Base-by-base conservation (phyloP, 352 stramenopile species). In the Peronospora destructor region DNA sequence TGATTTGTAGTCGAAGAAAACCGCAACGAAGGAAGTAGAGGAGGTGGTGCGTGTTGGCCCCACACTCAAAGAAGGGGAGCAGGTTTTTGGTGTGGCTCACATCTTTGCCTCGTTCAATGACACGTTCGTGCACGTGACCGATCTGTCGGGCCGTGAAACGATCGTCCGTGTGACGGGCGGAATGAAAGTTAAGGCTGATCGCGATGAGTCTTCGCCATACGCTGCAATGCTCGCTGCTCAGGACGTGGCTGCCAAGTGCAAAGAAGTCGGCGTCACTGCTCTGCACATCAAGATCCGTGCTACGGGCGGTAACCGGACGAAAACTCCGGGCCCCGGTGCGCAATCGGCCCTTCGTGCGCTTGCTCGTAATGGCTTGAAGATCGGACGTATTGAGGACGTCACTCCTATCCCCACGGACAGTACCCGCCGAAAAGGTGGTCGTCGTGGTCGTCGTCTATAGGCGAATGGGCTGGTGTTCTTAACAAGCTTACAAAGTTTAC, bases 171-270 rank as follows among this genome's bases (percentile, higher is more conserved):
- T 99, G 42, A 99, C 97, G 7, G 97, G 97, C 65, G 97, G 97
- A 56, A 99, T 99, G 97, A 99, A 99, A 83, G 97, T 99, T 47
- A 99, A 99, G 91, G 96, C 96, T 47, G 97, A 99, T 78, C 94
- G 96, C 75, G 97, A 99, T 68, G 97, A 99, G 81, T 96, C 95
- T 57, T 98, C 94, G 53, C 97, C 97, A 13, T 99, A 99, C 81
- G 97, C 97, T 59, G 96, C 97, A 45, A 99, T 99, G 97, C 92
- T 99, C 92, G 97, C 97, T 74, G 97, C 97, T 12, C 96, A 99
- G 81, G 97, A 99, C 68, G 96, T 98, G 40, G 96, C 96, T 34
- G 96, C 85, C 38, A 91, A 94, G 62, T 95, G 83, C 73, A 98
- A 97, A 81, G 95, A 99, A 59, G 84, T 99, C 30, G 96, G 96